A percentile compares a stretch with the other conserved stretches of the same genome.
Conservation (phyloP, 169 alveolate genomes). For the Fabrea salina region DNA sequence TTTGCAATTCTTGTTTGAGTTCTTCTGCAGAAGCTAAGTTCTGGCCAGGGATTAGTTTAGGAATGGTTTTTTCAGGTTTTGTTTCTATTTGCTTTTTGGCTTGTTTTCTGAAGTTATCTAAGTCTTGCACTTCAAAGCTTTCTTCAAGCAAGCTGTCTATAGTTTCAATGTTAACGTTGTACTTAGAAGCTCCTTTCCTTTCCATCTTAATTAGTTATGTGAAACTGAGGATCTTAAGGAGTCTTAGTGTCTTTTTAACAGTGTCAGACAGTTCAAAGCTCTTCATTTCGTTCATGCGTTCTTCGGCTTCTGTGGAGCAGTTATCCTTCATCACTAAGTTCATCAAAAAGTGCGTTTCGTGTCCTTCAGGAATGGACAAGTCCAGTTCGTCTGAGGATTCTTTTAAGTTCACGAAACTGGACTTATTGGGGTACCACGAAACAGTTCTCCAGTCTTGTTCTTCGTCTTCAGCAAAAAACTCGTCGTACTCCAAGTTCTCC, state of each 20-base stretch:
- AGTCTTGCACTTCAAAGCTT: neutral
- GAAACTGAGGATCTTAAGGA: constrained; percentile 45
- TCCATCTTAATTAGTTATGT: constrained; percentile 9
- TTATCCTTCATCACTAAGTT: constrained; percentile 36
- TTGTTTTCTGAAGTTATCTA: neutral
- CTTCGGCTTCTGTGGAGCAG: constrained; percentile 39
- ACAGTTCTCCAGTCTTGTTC: constrained; percentile 62
- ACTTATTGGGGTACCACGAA: constrained; percentile 52
- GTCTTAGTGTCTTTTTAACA: constrained; percentile 45
- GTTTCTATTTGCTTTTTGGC: neutral
- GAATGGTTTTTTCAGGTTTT: neutral
- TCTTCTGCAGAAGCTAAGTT: neutral
- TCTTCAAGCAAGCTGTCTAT: neutral
- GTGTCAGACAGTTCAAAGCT: constrained; percentile 51
- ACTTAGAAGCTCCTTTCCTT: neutral
- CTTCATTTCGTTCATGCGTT: constrained; percentile 31
- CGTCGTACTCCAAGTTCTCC: constrained; percentile 56
- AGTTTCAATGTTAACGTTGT: neutral
- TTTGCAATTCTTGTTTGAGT: constrained; percentile 2
- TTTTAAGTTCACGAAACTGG: constrained; percentile 30
- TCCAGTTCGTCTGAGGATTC: constrained; percentile 32
- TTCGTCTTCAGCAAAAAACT: constrained; percentile 63
- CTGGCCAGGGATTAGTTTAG: neutral
- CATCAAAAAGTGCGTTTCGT: constrained; percentile 50
- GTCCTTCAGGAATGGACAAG: constrained; percentile 31